These are phyloP conservation scores for Omphalea diandra DNA, from an alignment of 441 rosid species.

Conservation along the genomic window DNA sequence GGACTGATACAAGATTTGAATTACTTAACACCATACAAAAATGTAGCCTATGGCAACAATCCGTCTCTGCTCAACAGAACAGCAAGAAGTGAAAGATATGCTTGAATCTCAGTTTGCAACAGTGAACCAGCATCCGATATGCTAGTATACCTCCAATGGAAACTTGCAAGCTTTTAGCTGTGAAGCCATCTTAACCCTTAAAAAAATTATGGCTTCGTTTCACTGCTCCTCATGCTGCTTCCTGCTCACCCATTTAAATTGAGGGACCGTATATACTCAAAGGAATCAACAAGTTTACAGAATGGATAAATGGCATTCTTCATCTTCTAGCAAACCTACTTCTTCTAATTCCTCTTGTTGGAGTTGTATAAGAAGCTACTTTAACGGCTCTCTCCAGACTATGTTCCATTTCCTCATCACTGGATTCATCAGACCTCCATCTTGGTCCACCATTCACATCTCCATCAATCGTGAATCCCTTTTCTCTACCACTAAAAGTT, in stretches of 20 bases:
- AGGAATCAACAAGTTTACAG: not conserved
- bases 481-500: slow-evolving; percentile 41
- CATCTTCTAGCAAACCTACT: slow-evolving; percentile 67
- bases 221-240: slow-evolving; percentile 9
- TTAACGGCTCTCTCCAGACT: slow-evolving; percentile 35
- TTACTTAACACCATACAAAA: slow-evolving; percentile 17
- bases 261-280: not conserved
- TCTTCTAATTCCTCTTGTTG: slow-evolving; percentile 46
- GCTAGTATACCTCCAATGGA: not conserved
- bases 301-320: slow-evolving; percentile 15
- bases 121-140: not conserved
- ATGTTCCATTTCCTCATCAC: slow-evolving; percentile 69
- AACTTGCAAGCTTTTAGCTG: slow-evolving; percentile 7
- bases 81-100: not conserved
- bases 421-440: slow-evolving; percentile 89
- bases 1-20: not conserved
- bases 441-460: slow-evolving; percentile 44
- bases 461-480: slow-evolving; percentile 30
- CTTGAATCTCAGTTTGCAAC: not conserved
- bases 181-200: not conserved
- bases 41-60: not conserved
- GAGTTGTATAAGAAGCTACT: slow-evolving; percentile 31
- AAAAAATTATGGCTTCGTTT: not conserved
- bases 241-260: not conserved
- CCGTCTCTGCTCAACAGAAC: not conserved